These are phyloP conservation scores for Mortierella sp. DNA, from an alignment of 371 early-diverging fungal genomes.

Conservation along the genomic window DNA sequence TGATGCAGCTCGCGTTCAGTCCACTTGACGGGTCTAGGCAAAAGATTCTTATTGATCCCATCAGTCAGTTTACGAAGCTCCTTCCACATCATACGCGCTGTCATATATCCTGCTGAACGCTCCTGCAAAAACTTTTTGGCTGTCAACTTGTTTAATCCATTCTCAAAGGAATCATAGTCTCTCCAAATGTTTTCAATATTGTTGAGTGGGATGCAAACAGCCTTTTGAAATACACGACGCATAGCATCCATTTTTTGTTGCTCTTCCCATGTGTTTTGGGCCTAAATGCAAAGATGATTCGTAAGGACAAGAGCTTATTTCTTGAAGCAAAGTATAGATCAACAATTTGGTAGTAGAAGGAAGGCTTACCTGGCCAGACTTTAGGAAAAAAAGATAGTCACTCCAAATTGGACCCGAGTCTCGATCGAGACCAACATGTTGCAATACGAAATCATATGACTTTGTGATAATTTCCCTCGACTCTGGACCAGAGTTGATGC, in stretches of 20 bases:
- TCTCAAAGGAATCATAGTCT: conserved; percentile 95
- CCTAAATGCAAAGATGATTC: conserved; percentile 56
- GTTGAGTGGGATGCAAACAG: conserved; percentile 85
- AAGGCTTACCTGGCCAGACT: conserved; percentile 80
- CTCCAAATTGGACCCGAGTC: conserved; percentile 92
- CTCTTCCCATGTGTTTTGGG: conserved; percentile 87
- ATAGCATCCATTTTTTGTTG: conserved; percentile 90
- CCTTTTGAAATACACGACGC: conserved; percentile 88
- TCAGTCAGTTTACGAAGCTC: conserved; percentile 85
- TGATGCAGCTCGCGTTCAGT: conserved; percentile 75
- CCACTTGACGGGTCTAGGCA: conserved; percentile 91
- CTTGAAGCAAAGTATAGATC: too few species aligned
- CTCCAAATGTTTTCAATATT: conserved; percentile 95
- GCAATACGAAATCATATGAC: conserved; percentile 91
- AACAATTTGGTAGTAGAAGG: not conserved
- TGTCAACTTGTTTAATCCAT: conserved; percentile 84
- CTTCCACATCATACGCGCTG: conserved; percentile 87
- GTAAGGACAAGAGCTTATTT: not conserved
- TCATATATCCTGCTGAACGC: conserved; percentile 90
- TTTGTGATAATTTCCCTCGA: conserved; percentile 79
- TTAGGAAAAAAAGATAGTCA: conserved; percentile 88
- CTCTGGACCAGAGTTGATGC: conserved; percentile 82
- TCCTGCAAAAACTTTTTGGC: conserved; percentile 92
- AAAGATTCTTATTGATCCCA: conserved; percentile 69
- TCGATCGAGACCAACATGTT: conserved; percentile 90